phyloP scores from a whole-genome alignment of 371 early-diverging fungal species.

The Syncephalastrum contaminatum region DNA sequence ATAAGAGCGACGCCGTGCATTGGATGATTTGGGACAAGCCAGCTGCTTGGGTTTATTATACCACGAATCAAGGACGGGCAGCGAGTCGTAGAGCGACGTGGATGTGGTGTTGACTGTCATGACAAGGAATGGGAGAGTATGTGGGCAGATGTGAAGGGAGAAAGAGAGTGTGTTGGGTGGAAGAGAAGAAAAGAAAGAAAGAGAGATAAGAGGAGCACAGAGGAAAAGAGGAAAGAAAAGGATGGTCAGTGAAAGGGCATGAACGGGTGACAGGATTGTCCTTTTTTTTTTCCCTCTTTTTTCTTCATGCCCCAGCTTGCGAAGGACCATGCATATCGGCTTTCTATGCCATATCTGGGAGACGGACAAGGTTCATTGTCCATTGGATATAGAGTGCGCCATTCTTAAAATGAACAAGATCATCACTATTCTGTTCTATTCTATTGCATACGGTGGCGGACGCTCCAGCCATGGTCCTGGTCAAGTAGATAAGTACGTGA shows the following conservation, averaged over 20 bases:
- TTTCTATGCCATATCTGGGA: too few relatives aligned
- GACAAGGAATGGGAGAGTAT: not conserved
- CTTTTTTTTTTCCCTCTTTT: too few relatives aligned
- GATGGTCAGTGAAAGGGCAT: not conserved
- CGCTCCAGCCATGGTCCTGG: too few relatives aligned
- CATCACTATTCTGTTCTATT: too few relatives aligned
- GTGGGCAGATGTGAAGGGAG: not conserved
- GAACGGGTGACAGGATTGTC: too few relatives aligned
- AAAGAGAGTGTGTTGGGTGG: not conserved
- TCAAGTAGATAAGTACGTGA: too few relatives aligned
- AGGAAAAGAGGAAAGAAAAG: conserved; percentile 9
- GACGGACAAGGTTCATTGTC: too few relatives aligned
- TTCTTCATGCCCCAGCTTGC: too few relatives aligned
- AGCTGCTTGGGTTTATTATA: not conserved
- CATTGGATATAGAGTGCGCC: too few relatives aligned
- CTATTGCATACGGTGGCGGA: too few relatives aligned
- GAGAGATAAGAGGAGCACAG: conserved; percentile 4
- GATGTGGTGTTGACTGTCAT: conserved; percentile 5
- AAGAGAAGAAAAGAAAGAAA: not conserved
- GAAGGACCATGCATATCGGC: too few relatives aligned
- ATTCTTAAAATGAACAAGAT: too few relatives aligned
- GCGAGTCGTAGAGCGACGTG: conserved; percentile 13
- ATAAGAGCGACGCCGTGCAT: not conserved
- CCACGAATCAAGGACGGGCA: conserved; percentile 23
- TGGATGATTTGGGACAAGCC: not conserved